phyloP scores from a whole-genome alignment of 192 early-diverging fungal species.

The Coemansia nantahalensis region DNA sequence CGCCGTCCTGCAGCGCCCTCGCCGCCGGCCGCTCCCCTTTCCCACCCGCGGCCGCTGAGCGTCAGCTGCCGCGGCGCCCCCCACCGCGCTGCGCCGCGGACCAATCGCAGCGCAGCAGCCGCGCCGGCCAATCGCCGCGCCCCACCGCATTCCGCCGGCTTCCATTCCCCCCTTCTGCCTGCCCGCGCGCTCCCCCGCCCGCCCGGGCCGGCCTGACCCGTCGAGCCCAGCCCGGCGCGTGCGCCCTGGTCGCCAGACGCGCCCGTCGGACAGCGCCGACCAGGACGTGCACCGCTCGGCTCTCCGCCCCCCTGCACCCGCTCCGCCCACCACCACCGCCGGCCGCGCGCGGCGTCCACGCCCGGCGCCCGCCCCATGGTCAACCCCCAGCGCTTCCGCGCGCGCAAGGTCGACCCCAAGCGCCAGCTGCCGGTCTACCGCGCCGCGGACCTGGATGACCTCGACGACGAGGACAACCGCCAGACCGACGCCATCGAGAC shows the following conservation, averaged over 20 bases:
- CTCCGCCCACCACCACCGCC: too few relatives aligned
- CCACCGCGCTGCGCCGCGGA: background rate
- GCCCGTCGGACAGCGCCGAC: too few relatives aligned
- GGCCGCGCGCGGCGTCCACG: too few relatives aligned
- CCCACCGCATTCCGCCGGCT: background rate
- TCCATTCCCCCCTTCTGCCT: background rate
- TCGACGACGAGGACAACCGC: constrained; percentile 73
- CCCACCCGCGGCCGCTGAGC: background rate
- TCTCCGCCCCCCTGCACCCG: too few relatives aligned
- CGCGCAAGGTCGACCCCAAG: constrained; percentile 87
- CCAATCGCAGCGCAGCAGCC: too few relatives aligned
- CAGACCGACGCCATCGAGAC: constrained; percentile 63
- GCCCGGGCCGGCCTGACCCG: too few relatives aligned
- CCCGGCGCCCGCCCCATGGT: constrained; percentile 23
- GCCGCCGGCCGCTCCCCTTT: background rate
- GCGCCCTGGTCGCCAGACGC: too few relatives aligned
- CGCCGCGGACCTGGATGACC: constrained; percentile 77
- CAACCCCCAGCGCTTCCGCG: constrained; percentile 64
- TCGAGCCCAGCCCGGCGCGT: too few relatives aligned
- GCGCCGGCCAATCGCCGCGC: background rate
- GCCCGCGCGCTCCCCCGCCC: background rate
- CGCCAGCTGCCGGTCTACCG: constrained; percentile 78
- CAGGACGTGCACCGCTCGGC: too few relatives aligned
- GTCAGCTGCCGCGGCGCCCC: background rate
- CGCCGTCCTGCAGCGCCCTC: too few relatives aligned